Percentiles rank a stretch among this genome's conserved stretches.
These are phyloP conservation scores for Mortierella sp. DNA, from an alignment of 371 early-diverging fungal genomes.

Conservation along the genomic window DNA sequence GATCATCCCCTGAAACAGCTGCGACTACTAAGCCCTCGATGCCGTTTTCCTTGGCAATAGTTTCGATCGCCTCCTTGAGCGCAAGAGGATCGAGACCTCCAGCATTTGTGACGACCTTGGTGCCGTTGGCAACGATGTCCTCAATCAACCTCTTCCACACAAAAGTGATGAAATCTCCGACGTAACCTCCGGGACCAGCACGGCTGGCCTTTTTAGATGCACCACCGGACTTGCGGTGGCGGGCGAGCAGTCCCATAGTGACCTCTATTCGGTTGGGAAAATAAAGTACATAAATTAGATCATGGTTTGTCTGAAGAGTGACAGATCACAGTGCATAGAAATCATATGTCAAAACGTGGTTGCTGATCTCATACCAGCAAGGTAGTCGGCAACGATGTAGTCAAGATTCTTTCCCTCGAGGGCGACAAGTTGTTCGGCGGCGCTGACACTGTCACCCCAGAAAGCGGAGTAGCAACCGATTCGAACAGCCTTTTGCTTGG, in stretches of 20 bases:
- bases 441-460: constrained; percentile 77
- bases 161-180: constrained; percentile 72
- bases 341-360: not conserved
- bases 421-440: constrained; percentile 79
- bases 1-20: constrained; percentile 79
- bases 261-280: constrained; percentile 62
- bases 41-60: constrained; percentile 61
- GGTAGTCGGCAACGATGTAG: constrained; percentile 79
- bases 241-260: constrained; percentile 81
- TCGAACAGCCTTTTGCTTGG: constrained; percentile 63
- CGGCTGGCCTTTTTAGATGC: constrained; percentile 61
- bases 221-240: constrained; percentile 61
- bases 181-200: constrained; percentile 69
- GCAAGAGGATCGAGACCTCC: constrained; percentile 80
- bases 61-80: constrained; percentile 78
- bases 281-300: not conserved
- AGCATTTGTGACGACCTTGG: constrained; percentile 81
- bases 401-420: constrained; percentile 77
- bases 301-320: too few relatives aligned
- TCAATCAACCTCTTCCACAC: constrained; percentile 68
- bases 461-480: constrained; percentile 83
- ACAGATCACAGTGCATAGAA: too few relatives aligned
- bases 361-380: constrained; percentile 62
- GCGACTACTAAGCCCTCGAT: constrained; percentile 69
- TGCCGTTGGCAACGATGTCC: constrained; percentile 68